Evolutionary conservation across 1,139 yeast species (phyloP).

Genomic region (Taphrina wiesneri): DNA sequence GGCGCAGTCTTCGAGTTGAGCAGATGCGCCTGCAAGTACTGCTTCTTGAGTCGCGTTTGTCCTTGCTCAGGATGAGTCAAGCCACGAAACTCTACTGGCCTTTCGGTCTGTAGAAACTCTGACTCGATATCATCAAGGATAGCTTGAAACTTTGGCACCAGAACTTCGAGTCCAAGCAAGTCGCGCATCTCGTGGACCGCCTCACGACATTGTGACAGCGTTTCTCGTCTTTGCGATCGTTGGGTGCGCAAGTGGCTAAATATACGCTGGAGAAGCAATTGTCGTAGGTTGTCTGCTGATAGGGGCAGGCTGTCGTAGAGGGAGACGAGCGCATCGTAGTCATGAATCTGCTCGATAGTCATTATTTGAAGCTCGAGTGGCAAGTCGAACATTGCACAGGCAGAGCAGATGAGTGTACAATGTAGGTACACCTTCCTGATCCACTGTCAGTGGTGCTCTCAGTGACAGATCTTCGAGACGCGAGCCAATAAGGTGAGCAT

Average conservation of each 20-base stretch:
- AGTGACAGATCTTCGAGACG: neutral
- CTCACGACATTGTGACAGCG: conserved; percentile 8
- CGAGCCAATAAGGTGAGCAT: neutral
- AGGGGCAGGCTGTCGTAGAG: conserved; percentile 11
- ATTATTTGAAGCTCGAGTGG: conserved; percentile 14
- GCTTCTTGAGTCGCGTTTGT: conserved; percentile 4
- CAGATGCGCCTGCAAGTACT: neutral
- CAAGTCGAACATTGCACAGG: neutral
- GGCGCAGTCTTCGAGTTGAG: neutral
- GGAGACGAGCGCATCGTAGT: conserved; percentile 16
- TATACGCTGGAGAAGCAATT: neutral
- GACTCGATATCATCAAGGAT: conserved; percentile 1
- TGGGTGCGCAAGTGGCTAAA: neutral
- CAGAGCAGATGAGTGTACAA: too few relatives aligned
- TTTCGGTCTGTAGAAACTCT: neutral
- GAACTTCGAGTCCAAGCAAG: conserved; percentile 1
- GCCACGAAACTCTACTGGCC: conserved; percentile 10
- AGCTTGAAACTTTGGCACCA: conserved; percentile 8
- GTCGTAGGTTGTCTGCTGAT: neutral
- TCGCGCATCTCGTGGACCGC: conserved; percentile 20
- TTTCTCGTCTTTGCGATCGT: neutral
- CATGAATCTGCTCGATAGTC: conserved; percentile 11
- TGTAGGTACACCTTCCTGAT: too few relatives aligned
- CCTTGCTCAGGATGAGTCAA: conserved; percentile 16
- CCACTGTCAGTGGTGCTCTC: too few relatives aligned